Base-by-base conservation (phyloP, 176 grass and related monocot species). In the Cocos nucifera region DNA sequence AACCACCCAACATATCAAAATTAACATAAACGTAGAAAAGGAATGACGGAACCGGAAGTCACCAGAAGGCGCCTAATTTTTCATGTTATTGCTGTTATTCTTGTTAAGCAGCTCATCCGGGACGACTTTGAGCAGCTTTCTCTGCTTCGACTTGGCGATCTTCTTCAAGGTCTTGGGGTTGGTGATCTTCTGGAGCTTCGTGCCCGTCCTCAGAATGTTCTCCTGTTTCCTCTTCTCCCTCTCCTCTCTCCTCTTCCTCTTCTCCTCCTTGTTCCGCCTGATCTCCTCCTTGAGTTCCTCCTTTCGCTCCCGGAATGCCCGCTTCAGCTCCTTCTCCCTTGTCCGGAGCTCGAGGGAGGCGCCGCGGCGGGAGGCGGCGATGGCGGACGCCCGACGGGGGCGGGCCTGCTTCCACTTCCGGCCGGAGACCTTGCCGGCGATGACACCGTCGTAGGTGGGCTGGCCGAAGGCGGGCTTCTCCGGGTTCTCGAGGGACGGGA, bases 121-220 rank as follows among this genome's bases (percentile, higher is more conserved):
- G 48, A 98, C 79, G 29, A 98, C 75, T 69, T 76, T 92, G 26
- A 98, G 84, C 70, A 78, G 78, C 63, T 78, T 85, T 16, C 77
- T 81, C 26, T 98, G 70, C 87, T 81, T 98, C 6, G 87, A 98
- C 70, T 92, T 98, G 70, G 81, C 82, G 26, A 98, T 98, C 79
- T 81, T 98, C 73, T 98, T 86, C 73, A 98, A 78, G 1, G 93
- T 98, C 73, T 98, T 98, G 7, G 88, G 84, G 65, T 98, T 98
- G 48, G 88, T 83, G 22, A 98, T 89, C 56, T 77, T 77, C 77
- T 98, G 93, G 24, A 92, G 69, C 73, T 85, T 90, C 4, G 87
- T 88, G 16, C 93, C 93, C 19, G 87, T 72, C 32, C 84, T 80
- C 25, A 92, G 53, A 9, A 83, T 50, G 72, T 98, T 98, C 81